Base-by-base conservation (phyloP, 2,329 filamentous ascomycete species). In the Botrytis galanthina region DNA sequence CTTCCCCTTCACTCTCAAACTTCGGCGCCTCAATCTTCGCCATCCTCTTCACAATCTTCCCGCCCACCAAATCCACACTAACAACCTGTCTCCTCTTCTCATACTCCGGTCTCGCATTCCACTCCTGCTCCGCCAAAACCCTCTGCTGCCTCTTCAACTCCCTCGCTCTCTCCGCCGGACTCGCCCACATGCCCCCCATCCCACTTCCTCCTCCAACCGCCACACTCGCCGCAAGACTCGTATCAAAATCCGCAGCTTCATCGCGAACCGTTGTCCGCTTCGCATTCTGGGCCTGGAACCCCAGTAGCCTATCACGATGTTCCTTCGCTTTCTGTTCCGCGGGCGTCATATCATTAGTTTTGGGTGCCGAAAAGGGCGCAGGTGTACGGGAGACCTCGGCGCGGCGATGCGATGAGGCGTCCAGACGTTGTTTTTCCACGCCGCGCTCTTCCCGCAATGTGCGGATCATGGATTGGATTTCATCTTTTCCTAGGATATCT, bases 371-470 rank as follows among this genome's bases (percentile, higher is more conserved):
- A 77, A 92, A 93, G 0, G 90, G 87, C 3, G 87, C 85, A 0
- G 90, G 88, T 6, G 86, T 86, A 70, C 86, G 85, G 6, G 89
- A 86, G 9, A 93, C 86, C 20, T 94, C 92, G 0, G 91, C 87
- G 39, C 87, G 87, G 70, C 87, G 89, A 78, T 95, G 88, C 0
- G 88, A 84, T 3, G 89, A 89, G 72, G 95, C 93, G 81, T 98
- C 94, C 2, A 88, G 90, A 0, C 91, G 90, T 92, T 94, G 94
- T 79, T 91, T 92, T 83, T 98, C 95, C 73, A 91, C 89, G 3
- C 95, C 95, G 8, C 95, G 90, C 83, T 98, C 95, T 70, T 93
- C 92, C 57, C 91, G 90, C 20, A 99, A 86, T 78, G 95, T 91
- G 39, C 88, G 87, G 67, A 98, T 92, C 89, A 99, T 97, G 48